phyloP scores from a whole-genome alignment of 2,329 filamentous ascomycete genomes.

The Aureobasidium sp. region DNA sequence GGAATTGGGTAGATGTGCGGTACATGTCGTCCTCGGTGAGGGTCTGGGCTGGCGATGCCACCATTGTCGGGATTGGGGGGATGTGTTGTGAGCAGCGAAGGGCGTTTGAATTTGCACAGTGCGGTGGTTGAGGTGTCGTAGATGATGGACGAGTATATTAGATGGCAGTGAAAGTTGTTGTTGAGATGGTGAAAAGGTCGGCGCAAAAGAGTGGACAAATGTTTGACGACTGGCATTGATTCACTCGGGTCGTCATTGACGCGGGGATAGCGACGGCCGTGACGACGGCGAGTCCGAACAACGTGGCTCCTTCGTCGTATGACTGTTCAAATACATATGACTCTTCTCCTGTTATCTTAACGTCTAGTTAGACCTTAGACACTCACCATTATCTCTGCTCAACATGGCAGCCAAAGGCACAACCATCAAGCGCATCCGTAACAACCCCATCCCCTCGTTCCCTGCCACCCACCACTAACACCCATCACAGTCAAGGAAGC shows the following conservation, averaged over 20 bases:
- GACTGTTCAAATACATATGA: background rate
- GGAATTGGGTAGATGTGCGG: conserved; percentile 80
- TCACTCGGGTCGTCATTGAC: conserved; percentile 5
- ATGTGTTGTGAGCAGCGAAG: background rate
- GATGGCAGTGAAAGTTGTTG: background rate
- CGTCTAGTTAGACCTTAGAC: background rate
- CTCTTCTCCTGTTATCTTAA: background rate
- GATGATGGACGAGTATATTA: background rate
- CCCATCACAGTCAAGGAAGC: conserved; percentile 70
- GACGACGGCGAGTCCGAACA: background rate
- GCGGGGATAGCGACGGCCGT: background rate
- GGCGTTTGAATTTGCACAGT: too few species aligned
- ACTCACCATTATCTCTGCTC: background rate
- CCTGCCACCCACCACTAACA: conserved; percentile 20
- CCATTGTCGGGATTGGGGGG: background rate
- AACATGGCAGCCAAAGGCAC: conserved; percentile 60
- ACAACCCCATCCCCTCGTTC: conserved; percentile 19
- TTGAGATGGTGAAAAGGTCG: background rate
- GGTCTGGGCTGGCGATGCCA: conserved; percentile 7
- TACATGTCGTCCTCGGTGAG: conserved; percentile 89
- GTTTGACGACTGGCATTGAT: background rate
- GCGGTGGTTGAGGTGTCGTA: background rate
- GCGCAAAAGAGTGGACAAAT: background rate
- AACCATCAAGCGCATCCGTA: conserved; percentile 78
- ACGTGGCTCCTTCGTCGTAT: background rate